These are phyloP conservation scores for Xylaria sp. DNA, from an alignment of 2,329 filamentous ascomycete species.

Conservation along the genomic window DNA sequence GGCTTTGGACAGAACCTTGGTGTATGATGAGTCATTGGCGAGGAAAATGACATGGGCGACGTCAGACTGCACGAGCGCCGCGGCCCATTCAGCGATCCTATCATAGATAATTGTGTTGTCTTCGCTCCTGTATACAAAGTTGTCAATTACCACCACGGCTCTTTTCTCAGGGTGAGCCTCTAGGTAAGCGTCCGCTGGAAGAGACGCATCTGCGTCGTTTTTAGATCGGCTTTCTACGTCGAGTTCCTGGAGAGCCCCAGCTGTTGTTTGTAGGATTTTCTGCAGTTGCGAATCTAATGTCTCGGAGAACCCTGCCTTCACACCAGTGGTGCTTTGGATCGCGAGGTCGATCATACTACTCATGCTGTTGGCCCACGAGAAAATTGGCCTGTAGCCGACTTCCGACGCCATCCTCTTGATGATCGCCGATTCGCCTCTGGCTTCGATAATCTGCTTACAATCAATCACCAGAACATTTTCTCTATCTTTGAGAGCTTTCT, in stretches of 20 bases:
- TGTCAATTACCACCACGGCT: slow-evolving; percentile 89
- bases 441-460: slow-evolving; percentile 93
- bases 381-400: slow-evolving; percentile 92
- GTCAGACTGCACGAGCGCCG: slow-evolving; percentile 84
- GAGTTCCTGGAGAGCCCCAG: slow-evolving; percentile 80
- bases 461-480: slow-evolving; percentile 87
- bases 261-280: slow-evolving; percentile 89
- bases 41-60: slow-evolving; percentile 95
- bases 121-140: slow-evolving; percentile 84
- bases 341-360: slow-evolving; percentile 93
- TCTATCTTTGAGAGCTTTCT: slow-evolving; percentile 81
- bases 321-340: slow-evolving; percentile 91
- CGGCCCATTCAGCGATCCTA: slow-evolving; percentile 90
- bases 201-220: slow-evolving; percentile 75
- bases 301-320: slow-evolving; percentile 94
- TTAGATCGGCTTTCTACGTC: slow-evolving; percentile 76
- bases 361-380: slow-evolving; percentile 95
- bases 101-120: slow-evolving; percentile 76
- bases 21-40: slow-evolving; percentile 88
- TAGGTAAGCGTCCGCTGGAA: slow-evolving; percentile 87
- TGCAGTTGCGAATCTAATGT: slow-evolving; percentile 88
- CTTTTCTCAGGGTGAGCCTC: slow-evolving; percentile 88
- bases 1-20: slow-evolving; percentile 86
- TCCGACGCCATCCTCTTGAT: slow-evolving; percentile 83
- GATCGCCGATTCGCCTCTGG: slow-evolving; percentile 85